These are phyloP conservation scores for Cercospora sp. DNA, from an alignment of 2,329 filamentous ascomycete species.

Conservation along the genomic window DNA sequence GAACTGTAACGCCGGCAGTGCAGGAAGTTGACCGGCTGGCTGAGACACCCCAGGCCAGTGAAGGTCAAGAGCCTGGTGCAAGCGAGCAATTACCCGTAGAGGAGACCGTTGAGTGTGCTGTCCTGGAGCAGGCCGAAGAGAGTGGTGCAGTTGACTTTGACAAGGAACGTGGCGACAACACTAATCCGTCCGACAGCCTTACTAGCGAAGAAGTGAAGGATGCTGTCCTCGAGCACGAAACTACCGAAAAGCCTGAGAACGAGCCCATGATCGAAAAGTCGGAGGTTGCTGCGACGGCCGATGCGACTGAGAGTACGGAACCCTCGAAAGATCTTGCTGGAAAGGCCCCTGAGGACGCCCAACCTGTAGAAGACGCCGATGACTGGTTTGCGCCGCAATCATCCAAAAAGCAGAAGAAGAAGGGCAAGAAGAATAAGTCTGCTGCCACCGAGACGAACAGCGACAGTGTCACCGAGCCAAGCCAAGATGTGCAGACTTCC, in stretches of 20 bases:
- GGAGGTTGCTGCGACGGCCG: not conserved
- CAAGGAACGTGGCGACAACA: conserved; percentile 1
- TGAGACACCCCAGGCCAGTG: not conserved
- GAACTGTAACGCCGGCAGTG: not conserved
- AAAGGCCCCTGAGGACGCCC: not conserved
- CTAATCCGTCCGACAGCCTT: not conserved
- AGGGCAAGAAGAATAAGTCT: conserved; percentile 36
- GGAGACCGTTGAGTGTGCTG: not conserved
- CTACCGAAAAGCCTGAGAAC: not conserved
- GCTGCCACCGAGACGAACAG: not conserved
- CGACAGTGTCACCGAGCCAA: not conserved
- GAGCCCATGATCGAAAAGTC: not conserved
- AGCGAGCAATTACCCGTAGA: conserved; percentile 2
- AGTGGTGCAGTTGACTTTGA: conserved; percentile 2
- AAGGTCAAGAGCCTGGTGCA: not conserved
- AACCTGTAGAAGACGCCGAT: conserved; percentile 8
- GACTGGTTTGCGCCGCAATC: conserved; percentile 19
- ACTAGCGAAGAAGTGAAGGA: not conserved
- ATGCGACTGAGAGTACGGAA: not conserved
- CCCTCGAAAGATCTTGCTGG: not conserved
- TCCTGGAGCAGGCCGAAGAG: not conserved
- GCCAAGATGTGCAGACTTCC: not conserved
- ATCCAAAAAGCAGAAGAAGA: conserved; percentile 35
- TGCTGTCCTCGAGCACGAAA: not conserved
- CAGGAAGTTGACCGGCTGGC: conserved; percentile 29